Conservation (phyloP, 495 filamentous ascomycete species). For the Arthonia radiata region DNA sequence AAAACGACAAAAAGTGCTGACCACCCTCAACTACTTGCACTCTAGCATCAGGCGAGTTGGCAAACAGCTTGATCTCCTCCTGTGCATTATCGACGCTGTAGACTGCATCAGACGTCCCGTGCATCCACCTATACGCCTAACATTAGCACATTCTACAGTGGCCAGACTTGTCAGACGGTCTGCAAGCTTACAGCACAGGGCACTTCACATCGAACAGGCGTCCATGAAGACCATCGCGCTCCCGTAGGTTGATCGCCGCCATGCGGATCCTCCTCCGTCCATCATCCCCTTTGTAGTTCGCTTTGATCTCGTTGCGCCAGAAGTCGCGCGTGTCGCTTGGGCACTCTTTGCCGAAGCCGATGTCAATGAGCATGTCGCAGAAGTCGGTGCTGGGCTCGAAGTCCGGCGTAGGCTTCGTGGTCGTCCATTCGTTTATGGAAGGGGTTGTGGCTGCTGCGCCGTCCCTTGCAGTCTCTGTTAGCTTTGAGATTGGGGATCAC, state of each 20-base stretch:
- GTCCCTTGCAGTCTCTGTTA: too few species aligned
- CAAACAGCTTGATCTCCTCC: slow-evolving; percentile 35
- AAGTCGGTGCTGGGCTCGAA: slow-evolving; percentile 30
- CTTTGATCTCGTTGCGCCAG: slow-evolving; percentile 28
- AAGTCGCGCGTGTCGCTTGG: slow-evolving; percentile 17
- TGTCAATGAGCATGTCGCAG: slow-evolving; percentile 26
- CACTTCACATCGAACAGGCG: slow-evolving; percentile 29
- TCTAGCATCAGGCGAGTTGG: slow-evolving; percentile 21
- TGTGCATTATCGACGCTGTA: slow-evolving; percentile 22
- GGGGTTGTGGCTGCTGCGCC: slow-evolving; percentile 16
- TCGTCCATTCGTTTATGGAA: slow-evolving; percentile 24
- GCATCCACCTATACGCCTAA: too few species aligned
- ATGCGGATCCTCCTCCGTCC: slow-evolving; percentile 28
- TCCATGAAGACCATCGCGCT: slow-evolving; percentile 30
- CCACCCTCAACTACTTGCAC: slow-evolving; percentile 25
- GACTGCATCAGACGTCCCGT: slow-evolving; percentile 29
- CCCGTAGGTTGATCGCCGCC: slow-evolving; percentile 30
- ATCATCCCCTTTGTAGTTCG: slow-evolving; percentile 31
- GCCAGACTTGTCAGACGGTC: too few species aligned
- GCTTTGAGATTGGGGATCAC: too few species aligned
- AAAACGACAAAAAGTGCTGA: slow-evolving; percentile 30
- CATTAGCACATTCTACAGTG: too few species aligned
- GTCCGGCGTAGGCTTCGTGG: slow-evolving; percentile 17
- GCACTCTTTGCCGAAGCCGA: slow-evolving; percentile 27
- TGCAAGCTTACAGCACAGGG: slow-evolving; percentile 38